phyloP scores from a whole-genome alignment of 108 stramenopile species.

The Craspedostauros australis region DNA sequence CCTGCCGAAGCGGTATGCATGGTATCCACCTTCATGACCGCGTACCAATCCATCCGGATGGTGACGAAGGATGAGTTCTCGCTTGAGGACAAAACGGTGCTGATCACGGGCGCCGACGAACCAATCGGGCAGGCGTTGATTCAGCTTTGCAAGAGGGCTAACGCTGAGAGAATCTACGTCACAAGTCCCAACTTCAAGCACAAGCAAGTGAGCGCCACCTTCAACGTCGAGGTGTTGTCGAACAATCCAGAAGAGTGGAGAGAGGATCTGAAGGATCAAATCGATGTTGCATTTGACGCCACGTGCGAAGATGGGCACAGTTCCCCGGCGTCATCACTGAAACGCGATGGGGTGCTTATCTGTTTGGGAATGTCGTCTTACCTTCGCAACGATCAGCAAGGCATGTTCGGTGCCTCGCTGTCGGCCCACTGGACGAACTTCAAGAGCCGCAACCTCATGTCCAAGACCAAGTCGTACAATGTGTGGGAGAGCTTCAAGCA shows the following conservation, averaged over 20 bases:
- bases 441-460: slow-evolving; percentile 50
- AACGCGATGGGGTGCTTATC: slow-evolving; percentile 35
- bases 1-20: slow-evolving; percentile 53
- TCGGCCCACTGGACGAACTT: slow-evolving; percentile 34
- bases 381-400: slow-evolving; percentile 24
- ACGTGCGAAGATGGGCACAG: slow-evolving; percentile 37
- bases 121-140: slow-evolving; percentile 62
- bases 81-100: slow-evolving; percentile 46
- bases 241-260: slow-evolving; percentile 43
- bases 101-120: slow-evolving; percentile 56
- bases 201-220: slow-evolving; percentile 20
- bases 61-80: slow-evolving; percentile 20
- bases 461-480: slow-evolving; percentile 38
- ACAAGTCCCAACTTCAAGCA: slow-evolving; percentile 49
- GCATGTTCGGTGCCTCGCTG: slow-evolving; percentile 33
- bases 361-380: slow-evolving; percentile 38
- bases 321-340: slow-evolving; percentile 37
- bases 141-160: slow-evolving; percentile 42
- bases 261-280: slow-evolving; percentile 32
- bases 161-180: slow-evolving; percentile 46
- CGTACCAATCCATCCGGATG: slow-evolving; percentile 39
- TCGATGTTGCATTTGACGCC: slow-evolving; percentile 66
- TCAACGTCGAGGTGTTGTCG: slow-evolving; percentile 46
- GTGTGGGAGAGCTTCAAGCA: slow-evolving; percentile 28
- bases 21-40: slow-evolving; percentile 63